Evolutionary conservation across 345 rosid genomes (phyloP).

Genomic region (Citrus glauca): DNA sequence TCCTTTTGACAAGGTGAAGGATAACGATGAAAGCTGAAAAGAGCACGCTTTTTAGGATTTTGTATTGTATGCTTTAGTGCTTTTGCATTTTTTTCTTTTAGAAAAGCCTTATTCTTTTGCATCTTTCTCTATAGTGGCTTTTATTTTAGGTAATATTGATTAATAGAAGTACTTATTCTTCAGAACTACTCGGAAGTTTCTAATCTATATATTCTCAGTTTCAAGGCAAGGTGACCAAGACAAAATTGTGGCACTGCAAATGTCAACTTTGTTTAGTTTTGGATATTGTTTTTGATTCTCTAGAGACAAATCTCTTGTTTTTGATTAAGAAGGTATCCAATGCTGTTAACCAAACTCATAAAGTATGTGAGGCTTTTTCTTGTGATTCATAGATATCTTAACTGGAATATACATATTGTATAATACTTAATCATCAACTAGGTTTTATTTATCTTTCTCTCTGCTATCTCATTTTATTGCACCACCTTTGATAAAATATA

Average conservation of each 20-base stretch:
- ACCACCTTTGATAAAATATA: not conserved
- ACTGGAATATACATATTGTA: not conserved
- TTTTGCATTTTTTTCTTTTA: constrained; percentile 18
- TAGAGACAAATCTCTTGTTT: not conserved
- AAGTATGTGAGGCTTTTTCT: not conserved
- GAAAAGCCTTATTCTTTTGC: constrained; percentile 25
- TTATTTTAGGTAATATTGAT: constrained; percentile 8
- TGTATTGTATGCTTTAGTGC: constrained; percentile 2
- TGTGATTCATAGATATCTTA: not conserved
- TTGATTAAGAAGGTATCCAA: not conserved
- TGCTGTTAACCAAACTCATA: not conserved
- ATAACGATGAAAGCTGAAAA: not conserved
- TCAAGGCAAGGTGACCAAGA: too few relatives aligned
- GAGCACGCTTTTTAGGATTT: not conserved
- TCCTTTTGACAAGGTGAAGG: not conserved
- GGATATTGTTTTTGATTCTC: not conserved
- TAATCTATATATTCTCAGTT: not conserved
- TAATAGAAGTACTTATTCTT: not conserved
- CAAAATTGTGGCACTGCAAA: not conserved
- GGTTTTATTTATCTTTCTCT: not conserved
- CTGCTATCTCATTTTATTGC: not conserved
- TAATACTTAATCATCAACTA: not conserved
- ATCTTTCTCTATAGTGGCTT: constrained; percentile 17
- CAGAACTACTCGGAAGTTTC: not conserved
- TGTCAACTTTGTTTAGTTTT: not conserved